Evolutionary conservation across 2,329 filamentous ascomycete genomes (phyloP), one percentile per base, ranked within the genome.

Genomic region (Xylaria sp.): DNA sequence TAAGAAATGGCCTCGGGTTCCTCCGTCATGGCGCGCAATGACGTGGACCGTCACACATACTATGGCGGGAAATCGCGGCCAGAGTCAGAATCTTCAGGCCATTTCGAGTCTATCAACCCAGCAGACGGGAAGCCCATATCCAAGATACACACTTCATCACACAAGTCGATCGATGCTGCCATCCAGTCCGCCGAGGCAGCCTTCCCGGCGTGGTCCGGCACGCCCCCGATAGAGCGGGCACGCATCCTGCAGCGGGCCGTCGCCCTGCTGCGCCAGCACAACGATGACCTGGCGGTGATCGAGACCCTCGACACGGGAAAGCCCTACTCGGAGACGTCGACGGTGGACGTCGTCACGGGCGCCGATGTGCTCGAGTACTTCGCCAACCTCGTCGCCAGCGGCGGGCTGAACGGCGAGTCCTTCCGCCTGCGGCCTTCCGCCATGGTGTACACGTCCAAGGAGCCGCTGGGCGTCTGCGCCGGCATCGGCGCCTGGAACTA

Each of bases 401-500:
- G 90, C 50, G 88, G 91, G 18, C 76, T 93, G 59, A 92, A 93
- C 65, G 91, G 91, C 54, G 90, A 93, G 72, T 88, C 89, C 18
- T 86, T 87, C 44, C 84, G 86, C 51, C 78, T 95, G 39, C 81
- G 91, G 38, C 79, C 86, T 46, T 87, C 91, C 62, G 90, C 91
- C 3, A 92, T 88, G 83, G 85, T 94, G 37, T 91, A 92, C 72
- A 92, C 89, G 9, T 87, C 85, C 66, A 93, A 94, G 70, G 88
- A 90, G 63, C 82, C 91, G 4, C 76, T 95, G 17, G 91, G 91
- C 21, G 90, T 94, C 13, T 95, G 91, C 70, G 91, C 84, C 13
- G 91, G 90, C 52, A 95, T 95, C 62, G 91, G 91, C 50, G 91
- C 91, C 13, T 95, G 91, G 91, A 95, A 95, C 74, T 95, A 95